Conservation (phyloP, 768 basidiomycete species). For the Russula abietina region DNA sequence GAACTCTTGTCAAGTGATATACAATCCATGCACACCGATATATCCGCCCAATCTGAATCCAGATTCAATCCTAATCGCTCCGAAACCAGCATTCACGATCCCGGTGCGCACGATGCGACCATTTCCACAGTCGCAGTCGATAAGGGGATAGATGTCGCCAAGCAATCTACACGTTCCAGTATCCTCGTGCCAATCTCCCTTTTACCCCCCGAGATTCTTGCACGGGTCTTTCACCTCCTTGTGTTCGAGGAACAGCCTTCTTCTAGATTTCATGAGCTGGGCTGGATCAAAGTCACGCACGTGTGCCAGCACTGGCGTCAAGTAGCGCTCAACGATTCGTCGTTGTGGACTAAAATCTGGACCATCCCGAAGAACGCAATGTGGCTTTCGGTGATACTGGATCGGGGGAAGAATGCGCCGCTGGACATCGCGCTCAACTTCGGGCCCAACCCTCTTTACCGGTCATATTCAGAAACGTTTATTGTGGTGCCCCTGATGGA, state of each 20-base stretch:
- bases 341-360: constrained; percentile 6
- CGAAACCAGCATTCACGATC: neutral
- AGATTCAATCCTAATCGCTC: neutral
- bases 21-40: neutral
- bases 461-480: too few relatives aligned
- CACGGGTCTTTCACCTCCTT: constrained; percentile 9
- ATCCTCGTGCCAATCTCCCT: constrained; percentile 1
- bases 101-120: neutral
- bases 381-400: constrained; percentile 4
- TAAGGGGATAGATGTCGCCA: constrained; percentile 1
- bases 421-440: neutral
- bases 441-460: too few relatives aligned
- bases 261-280: neutral
- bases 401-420: constrained; percentile 1
- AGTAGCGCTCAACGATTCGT: constrained; percentile 10
- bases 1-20: neutral
- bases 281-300: constrained; percentile 7
- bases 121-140: neutral
- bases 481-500: too few relatives aligned
- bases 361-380: neutral
- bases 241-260: neutral
- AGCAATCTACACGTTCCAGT: constrained; percentile 1
- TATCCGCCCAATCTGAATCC: neutral
- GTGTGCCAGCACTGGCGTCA: constrained; percentile 21
- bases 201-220: constrained; percentile 19